Conservation (phyloP, 495 filamentous ascomycete species). For the Penicillium tannophilum region DNA sequence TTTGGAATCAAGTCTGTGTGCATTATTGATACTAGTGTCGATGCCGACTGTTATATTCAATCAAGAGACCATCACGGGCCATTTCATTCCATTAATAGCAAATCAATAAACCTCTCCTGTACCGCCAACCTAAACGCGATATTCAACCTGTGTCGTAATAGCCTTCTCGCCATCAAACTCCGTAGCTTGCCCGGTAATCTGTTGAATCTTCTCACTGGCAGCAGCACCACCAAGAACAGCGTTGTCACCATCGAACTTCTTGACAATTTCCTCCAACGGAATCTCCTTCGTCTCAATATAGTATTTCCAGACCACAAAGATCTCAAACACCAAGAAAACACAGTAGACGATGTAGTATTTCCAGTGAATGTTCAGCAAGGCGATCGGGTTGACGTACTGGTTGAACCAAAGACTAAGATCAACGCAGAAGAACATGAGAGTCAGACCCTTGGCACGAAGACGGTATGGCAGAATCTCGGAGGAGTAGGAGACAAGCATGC, state of each 20-base stretch:
- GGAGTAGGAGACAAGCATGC: conserved; percentile 63
- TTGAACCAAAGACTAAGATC: conserved; percentile 56
- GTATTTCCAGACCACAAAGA: conserved; percentile 63
- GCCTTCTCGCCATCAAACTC: conserved; percentile 17
- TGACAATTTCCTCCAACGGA: conserved; percentile 65
- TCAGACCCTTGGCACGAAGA: conserved; percentile 68
- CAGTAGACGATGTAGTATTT: conserved; percentile 67
- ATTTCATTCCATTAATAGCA: background rate
- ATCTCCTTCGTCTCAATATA: conserved; percentile 67
- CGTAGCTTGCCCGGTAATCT: conserved; percentile 3
- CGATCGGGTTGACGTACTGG: conserved; percentile 62
- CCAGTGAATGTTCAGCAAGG: conserved; percentile 57
- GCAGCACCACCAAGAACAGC: conserved; percentile 38
- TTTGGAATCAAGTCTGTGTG: too few species aligned
- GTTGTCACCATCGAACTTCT: conserved; percentile 61
- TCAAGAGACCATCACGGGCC: too few species aligned
- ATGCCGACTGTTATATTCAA: too few species aligned
- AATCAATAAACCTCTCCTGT: background rate
- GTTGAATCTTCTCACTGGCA: conserved; percentile 19
- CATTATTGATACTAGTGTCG: too few species aligned
- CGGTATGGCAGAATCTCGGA: conserved; percentile 67
- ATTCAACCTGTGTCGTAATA: conserved; percentile 13
- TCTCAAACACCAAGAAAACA: conserved; percentile 61
- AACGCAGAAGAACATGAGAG: conserved; percentile 63
- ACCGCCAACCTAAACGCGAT: background rate